Evolutionary conservation across 2,329 filamentous ascomycete genomes (phyloP).

Genomic region (Exophiala aquamarina): DNA sequence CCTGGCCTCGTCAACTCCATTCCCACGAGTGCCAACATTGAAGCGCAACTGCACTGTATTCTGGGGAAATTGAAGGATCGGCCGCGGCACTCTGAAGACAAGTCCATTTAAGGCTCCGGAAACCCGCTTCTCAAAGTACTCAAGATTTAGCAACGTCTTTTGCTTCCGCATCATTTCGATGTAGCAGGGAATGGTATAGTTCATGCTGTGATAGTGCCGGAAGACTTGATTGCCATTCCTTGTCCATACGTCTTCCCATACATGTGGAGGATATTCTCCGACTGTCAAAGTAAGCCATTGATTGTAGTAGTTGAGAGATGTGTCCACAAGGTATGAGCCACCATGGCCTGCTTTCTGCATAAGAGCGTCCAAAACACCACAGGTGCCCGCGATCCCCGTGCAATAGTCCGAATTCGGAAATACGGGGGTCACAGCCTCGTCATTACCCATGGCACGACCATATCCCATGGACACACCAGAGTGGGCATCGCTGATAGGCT

Average conservation of each 20-base stretch:
- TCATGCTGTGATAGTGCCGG: conserved; percentile 52
- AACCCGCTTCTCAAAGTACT: conserved; percentile 47
- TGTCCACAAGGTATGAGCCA: conserved; percentile 4
- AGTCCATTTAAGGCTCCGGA: conserved; percentile 36
- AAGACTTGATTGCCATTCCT: conserved; percentile 48
- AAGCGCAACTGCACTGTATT: conserved; percentile 41
- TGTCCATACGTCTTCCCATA: conserved; percentile 50
- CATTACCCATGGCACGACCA: conserved; percentile 34
- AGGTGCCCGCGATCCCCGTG: conserved; percentile 69
- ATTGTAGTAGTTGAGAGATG: conserved; percentile 36
- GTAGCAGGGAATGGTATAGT: conserved; percentile 39
- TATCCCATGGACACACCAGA: conserved; percentile 37
- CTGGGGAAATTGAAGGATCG: conserved; percentile 41
- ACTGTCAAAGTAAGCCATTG: conserved; percentile 41
- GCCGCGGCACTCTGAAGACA: conserved; percentile 42
- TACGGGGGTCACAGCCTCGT: conserved; percentile 39
- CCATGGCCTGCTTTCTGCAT: conserved; percentile 61
- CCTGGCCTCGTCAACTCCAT: conserved; percentile 47
- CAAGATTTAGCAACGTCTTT: conserved; percentile 43
- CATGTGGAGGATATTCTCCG: conserved; percentile 38
- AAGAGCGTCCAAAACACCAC: conserved; percentile 64
- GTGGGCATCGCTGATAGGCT: conserved; percentile 50
- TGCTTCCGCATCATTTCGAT: conserved; percentile 35
- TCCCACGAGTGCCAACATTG: conserved; percentile 50
- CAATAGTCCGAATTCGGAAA: conserved; percentile 63